Evolutionary conservation across 768 basidiomycete genomes (phyloP), one percentile per base, ranked within the genome.

Genomic region (Saitozyma sp.): DNA sequence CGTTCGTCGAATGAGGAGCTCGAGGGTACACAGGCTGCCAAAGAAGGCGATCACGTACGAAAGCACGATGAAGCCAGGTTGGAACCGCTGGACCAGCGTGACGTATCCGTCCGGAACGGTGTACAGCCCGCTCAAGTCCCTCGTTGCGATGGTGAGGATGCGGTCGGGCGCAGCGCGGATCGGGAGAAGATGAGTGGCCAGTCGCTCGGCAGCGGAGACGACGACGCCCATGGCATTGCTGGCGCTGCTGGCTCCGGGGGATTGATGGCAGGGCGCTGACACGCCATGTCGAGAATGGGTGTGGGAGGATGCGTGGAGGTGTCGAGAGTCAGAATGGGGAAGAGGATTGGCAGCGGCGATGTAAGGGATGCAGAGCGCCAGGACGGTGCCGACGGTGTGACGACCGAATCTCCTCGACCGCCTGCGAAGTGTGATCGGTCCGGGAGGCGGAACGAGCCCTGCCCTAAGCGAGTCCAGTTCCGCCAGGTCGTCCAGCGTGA

Each of bases 21-120:
- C 80, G 59, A 80, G 71, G 0, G 78, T 79, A 50, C 77, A 78
- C 19, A 78, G 57, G 14, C 74, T 72, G n/a, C 80, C 80, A 17
- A 79, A 64, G n/a, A 77, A 68, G 4, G 79, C 74, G 42, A 80
- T 75, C 39, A 67, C 48, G 55, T 69, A 72, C 29, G 75, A 74
- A 19, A 80, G 70, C 17, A 78, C 70, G 62, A 80, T 75, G 64
- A 77, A 76, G 13, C 76, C 76, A 3, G 67, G 65, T 16, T 70
- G 61, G 61, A 76, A 79, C 3, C 52, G 41, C 64, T 77, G 78
- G n/a, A 52, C 49, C 14, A 79, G 65, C 14, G 63, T 54, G 20
- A 77, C 68, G 53, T 65, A 74, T 16, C 68, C 69, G n/a, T 59
- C 59, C 1, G 75, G 74, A 10, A 76, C 29, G 14, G 10, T 40